phyloP scores from a whole-genome alignment of 345 rosid species.

The Pistacia atlantica region DNA sequence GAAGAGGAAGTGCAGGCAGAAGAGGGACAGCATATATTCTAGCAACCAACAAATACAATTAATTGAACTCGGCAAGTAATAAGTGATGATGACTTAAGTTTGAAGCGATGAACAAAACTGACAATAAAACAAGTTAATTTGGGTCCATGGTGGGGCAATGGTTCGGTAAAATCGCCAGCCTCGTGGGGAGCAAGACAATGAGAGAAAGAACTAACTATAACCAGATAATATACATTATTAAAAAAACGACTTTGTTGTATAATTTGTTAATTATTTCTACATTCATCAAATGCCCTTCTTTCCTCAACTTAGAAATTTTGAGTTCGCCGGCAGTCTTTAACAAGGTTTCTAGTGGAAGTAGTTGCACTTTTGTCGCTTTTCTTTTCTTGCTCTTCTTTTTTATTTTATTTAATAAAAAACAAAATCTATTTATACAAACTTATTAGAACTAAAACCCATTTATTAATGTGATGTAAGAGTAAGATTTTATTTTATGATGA shows the following conservation, averaged over 20 bases:
- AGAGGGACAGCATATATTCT: slow-evolving; percentile 31
- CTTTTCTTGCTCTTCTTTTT: neutral
- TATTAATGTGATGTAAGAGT: too few species aligned
- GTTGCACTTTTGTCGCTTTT: slow-evolving; percentile 7
- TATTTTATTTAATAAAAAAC: too few species aligned
- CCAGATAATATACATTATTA: neutral
- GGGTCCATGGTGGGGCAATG: slow-evolving; percentile 28
- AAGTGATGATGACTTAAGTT: slow-evolving; percentile 22
- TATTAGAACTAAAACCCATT: too few species aligned
- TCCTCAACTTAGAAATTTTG: slow-evolving; percentile 14
- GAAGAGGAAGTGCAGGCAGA: neutral
- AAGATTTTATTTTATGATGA: too few species aligned
- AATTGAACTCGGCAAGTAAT: neutral
- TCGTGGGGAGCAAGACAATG: slow-evolving; percentile 31
- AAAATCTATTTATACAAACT: too few species aligned
- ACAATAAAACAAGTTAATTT: neutral
- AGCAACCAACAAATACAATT: slow-evolving; percentile 23
- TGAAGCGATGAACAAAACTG: neutral
- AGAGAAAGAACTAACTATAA: neutral
- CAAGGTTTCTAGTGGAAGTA: slow-evolving; percentile 24
- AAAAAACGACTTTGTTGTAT: neutral
- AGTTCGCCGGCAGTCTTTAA: neutral
- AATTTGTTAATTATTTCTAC: slow-evolving; percentile 16
- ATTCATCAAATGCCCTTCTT: slow-evolving; percentile 11
- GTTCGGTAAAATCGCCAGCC: slow-evolving; percentile 24